phyloP scores from a whole-genome alignment of 805 yeast genomes.

The Lipomyces yamadae region DNA sequence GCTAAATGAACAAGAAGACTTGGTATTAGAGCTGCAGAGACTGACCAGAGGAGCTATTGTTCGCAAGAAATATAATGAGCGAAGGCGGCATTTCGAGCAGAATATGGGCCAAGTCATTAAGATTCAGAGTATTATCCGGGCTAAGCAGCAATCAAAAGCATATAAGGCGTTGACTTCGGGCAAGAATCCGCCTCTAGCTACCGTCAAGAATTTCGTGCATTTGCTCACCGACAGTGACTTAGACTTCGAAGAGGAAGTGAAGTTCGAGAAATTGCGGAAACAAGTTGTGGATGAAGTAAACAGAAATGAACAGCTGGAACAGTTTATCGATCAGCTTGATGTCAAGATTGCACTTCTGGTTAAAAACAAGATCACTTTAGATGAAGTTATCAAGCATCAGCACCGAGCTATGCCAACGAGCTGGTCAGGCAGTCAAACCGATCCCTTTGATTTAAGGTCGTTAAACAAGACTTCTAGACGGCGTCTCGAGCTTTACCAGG shows the following conservation, averaged over 20 bases:
- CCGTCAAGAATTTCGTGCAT: conserved; percentile 76
- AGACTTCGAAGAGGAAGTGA: conserved; percentile 77
- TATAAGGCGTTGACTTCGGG: conserved; percentile 71
- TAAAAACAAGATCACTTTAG: conserved; percentile 77
- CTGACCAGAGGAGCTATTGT: conserved; percentile 44
- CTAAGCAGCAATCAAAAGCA: conserved; percentile 69
- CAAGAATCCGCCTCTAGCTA: conserved; percentile 76
- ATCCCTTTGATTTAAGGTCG: conserved; percentile 47
- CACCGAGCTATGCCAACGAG: conserved; percentile 43
- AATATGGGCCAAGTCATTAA: conserved; percentile 65
- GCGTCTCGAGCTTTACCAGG: conserved; percentile 72
- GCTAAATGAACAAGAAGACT: conserved; percentile 44
- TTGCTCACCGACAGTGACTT: conserved; percentile 71
- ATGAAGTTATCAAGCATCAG: conserved; percentile 60
- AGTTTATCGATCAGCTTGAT: conserved; percentile 74
- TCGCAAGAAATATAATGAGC: conserved; percentile 39
- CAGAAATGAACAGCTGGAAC: conserved; percentile 71
- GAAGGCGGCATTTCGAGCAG: conserved; percentile 56
- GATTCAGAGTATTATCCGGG: conserved; percentile 76
- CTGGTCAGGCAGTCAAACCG: conserved; percentile 40
- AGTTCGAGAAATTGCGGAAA: conserved; percentile 68
- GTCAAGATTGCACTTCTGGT: conserved; percentile 77
- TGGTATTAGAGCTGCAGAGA: conserved; percentile 45
- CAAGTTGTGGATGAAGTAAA: conserved; percentile 71
- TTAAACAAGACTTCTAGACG: conserved; percentile 49